Evolutionary conservation across 208 protist genomes (phyloP), one percentile per base, ranked within the genome.

Genomic region (Wallacemonas sp.): DNA sequence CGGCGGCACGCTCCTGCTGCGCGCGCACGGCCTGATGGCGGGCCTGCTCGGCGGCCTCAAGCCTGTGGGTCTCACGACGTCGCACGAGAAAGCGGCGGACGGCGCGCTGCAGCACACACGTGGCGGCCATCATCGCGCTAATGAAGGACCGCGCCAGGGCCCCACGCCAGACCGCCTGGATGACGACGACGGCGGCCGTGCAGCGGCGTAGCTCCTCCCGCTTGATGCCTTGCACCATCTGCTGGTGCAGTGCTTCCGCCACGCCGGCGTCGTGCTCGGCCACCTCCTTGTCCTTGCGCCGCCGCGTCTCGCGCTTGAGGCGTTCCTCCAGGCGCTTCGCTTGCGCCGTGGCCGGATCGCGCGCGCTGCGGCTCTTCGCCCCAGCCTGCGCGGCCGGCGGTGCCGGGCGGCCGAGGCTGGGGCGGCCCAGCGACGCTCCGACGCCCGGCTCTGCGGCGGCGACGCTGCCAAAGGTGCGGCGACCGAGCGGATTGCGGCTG

Each of bases 81-180:
- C 77, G 73, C 4, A 84, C 72, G 28, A 92, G 75, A 65, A 81
- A 84, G 20, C 65, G 38, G n/a, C 87, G 84, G 33, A 89, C 76
- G 7, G 76, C 79, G 25, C 62, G 55, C 70, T 96, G 90, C 46
- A 96, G 76, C 42, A 41, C 68, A 28, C 69, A 28, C 18, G 82
- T 77, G 4, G 89, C 80, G 8, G 36, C 20, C 23, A 87, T 74
- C 57, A 92, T 76, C 16, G 64, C 77, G 23, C 45, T 1, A n/a
- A 95, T 66, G 65, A 81, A 81, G 29, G 50, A 81, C 26, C 90
- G 81, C 22, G 87, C 87, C 52, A 91, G 36, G 48, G 82, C 78
- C 16, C 90, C 90, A 36, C 90, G 84, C 85, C 86, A 96, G 32
- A 91, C 74, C 2, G 79, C 75, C 63, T 96, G 90, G 57, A 96